Evolutionary conservation across 2,329 filamentous ascomycete genomes (phyloP).

Genomic region (Hymenoscyphus fructigenus): DNA sequence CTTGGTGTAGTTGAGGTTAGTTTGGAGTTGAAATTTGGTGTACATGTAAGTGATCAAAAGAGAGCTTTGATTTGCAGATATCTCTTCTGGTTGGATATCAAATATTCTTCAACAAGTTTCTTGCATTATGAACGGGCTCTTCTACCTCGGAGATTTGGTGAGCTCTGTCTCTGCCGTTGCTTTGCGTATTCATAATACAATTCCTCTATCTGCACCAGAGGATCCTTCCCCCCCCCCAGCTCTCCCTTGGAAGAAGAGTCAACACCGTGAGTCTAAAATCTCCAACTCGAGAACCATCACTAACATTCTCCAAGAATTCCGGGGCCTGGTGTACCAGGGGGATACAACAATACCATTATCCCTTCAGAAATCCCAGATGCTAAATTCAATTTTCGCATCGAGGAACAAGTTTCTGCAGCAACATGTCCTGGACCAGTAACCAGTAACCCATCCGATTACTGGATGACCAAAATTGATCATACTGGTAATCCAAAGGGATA

Average conservation of each 20-base stretch:
- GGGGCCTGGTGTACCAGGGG: neutral
- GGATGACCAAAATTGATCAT: constrained; percentile 6
- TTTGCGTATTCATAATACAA: neutral
- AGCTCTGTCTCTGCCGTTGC: neutral
- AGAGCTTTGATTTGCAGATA: neutral
- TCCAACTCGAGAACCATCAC: too few species aligned
- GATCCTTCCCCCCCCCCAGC: neutral
- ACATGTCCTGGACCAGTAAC: constrained; percentile 4
- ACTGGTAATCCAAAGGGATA: neutral
- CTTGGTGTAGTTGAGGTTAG: neutral
- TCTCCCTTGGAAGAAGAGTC: neutral
- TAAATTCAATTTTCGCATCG: neutral
- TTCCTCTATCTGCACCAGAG: neutral
- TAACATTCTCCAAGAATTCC: neutral
- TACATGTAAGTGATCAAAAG: neutral
- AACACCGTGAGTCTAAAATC: neutral
- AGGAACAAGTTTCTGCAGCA: neutral
- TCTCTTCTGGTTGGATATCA: neutral
- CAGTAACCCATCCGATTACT: neutral
- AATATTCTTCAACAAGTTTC: neutral
- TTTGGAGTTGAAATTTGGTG: neutral
- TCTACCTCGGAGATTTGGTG: neutral
- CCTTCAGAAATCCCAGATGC: neutral
- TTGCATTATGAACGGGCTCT: neutral
- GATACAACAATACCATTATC: neutral